Evolutionary conservation across 345 rosid species (phyloP).

Genomic region (Alliaria petiolata): DNA sequence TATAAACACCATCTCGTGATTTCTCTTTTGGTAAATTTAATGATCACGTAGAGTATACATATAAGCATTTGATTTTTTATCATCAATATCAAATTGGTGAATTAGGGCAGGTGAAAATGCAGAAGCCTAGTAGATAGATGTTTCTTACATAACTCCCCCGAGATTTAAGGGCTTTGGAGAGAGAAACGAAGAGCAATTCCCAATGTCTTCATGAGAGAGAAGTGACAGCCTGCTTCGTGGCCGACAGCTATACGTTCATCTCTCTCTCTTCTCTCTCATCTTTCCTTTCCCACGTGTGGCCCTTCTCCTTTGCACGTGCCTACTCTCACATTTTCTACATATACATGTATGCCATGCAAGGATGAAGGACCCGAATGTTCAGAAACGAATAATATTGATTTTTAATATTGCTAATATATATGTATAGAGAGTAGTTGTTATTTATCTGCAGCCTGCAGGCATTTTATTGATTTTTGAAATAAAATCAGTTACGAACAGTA

Average conservation of each 20-base stretch:
- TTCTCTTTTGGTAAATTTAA: conserved; percentile 4
- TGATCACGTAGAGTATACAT: conserved; percentile 9
- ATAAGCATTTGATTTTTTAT: neutral
- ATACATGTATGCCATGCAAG: conserved; percentile 7
- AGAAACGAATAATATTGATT: too few relatives aligned
- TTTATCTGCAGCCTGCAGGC: conserved; percentile 24
- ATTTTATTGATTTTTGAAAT: conserved; percentile 29
- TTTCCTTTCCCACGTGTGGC: conserved; percentile 21
- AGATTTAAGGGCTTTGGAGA: conserved; percentile 30
- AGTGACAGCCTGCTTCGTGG: conserved; percentile 23
- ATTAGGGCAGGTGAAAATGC: conserved; percentile 40
- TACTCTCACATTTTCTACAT: neutral
- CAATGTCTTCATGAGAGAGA: conserved; percentile 29
- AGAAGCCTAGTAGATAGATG: conserved; percentile 30
- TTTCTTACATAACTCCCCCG: conserved; percentile 32
- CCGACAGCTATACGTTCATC: conserved; percentile 26
- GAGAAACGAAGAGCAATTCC: conserved; percentile 25
- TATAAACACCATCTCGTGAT: neutral
- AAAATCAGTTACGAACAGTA: conserved; percentile 11
- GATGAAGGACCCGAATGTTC: neutral
- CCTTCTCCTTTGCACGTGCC: conserved; percentile 20
- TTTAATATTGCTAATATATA: neutral
- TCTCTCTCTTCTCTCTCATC: conserved; percentile 4
- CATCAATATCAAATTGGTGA: neutral
- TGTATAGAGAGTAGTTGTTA: neutral